phyloP scores from a whole-genome alignment of 2,329 filamentous ascomycete genomes.

The Sphaerulina populicola region DNA sequence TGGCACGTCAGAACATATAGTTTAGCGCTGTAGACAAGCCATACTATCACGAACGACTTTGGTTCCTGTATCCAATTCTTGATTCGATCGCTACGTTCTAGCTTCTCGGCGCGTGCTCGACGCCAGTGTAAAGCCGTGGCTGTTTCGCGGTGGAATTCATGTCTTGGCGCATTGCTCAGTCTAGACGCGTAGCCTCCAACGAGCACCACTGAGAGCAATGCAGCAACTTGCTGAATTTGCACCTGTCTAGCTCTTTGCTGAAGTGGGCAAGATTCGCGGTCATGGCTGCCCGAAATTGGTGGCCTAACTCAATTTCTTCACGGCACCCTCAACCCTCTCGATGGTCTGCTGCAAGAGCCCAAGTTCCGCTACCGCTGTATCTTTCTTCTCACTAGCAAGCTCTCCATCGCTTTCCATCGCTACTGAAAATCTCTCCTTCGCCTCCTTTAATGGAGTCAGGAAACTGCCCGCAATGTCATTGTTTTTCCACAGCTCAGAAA shows the following conservation, averaged over 20 bases:
- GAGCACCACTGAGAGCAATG: neutral
- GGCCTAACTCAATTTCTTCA: conserved; percentile 23
- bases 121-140: neutral
- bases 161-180: neutral
- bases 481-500: conserved; percentile 38
- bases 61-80: neutral
- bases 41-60: neutral
- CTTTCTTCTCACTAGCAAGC: conserved; percentile 33
- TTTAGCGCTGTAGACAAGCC: neutral
- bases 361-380: conserved; percentile 31
- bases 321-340: conserved; percentile 28
- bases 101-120: neutral
- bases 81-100: neutral
- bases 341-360: conserved; percentile 29
- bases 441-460: conserved; percentile 37
- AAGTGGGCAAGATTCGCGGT: no score
- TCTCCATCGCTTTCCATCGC: conserved; percentile 33
- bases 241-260: no score
- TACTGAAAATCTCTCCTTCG: conserved; percentile 32
- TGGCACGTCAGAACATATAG: neutral
- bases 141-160: neutral
- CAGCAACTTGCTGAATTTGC: no score
- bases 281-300: neutral
- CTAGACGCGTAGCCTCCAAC: neutral
- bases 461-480: conserved; percentile 38